phyloP scores from a whole-genome alignment of 441 rosid genomes.

The Capsella rubella region DNA sequence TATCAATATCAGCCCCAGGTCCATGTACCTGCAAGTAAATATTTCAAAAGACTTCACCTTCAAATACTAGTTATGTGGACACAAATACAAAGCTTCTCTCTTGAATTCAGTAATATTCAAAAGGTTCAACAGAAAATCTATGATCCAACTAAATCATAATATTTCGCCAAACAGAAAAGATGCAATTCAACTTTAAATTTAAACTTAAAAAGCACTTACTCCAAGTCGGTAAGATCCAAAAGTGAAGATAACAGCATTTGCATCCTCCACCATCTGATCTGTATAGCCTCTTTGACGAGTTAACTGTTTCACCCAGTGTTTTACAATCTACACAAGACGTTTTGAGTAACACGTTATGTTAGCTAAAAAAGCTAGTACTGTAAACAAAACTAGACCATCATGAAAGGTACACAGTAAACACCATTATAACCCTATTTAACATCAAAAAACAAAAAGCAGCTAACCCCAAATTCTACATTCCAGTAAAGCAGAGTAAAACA shows the following conservation, averaged over 20 bases:
- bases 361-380: not conserved
- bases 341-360: not conserved
- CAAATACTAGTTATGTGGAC: not conserved
- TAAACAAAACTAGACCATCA: not conserved
- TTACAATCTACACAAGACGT: constrained; percentile 52
- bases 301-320: constrained; percentile 65
- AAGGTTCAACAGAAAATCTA: not conserved
- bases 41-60: not conserved
- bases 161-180: not conserved
- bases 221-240: constrained; percentile 77
- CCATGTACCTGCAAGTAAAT: constrained; percentile 61
- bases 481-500: not conserved
- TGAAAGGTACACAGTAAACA: not conserved
- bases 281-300: constrained; percentile 58
- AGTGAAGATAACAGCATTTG: constrained; percentile 66
- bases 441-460: not conserved
- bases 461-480: not conserved
- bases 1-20: constrained; percentile 72
- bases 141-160: not conserved
- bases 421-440: not conserved
- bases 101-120: not conserved
- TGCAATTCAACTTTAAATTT: not conserved
- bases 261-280: constrained; percentile 73
- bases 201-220: constrained; percentile 46
- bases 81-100: not conserved